A percentile compares a stretch with the other conserved stretches of the same genome.
phyloP scores from a whole-genome alignment of 2,329 filamentous ascomycete genomes.

The Lecanicillium sp. region DNA sequence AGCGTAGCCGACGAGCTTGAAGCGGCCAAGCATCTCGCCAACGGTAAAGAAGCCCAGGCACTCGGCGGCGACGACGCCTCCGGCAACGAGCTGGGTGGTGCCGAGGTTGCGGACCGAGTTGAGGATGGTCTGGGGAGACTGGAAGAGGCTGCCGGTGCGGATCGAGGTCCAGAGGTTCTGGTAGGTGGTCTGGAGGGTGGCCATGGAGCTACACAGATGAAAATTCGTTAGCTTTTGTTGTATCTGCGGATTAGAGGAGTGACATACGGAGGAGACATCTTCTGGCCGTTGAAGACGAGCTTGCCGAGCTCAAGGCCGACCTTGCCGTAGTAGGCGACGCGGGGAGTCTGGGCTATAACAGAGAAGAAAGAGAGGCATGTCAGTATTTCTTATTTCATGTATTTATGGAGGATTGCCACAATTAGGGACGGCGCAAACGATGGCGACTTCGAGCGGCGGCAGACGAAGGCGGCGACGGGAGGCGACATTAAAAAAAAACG shows the following conservation, averaged over 20 bases:
- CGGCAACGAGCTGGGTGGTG: constrained; percentile 60
- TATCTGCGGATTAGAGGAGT: neutral
- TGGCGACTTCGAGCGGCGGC: too few relatives aligned
- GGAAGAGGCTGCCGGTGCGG: constrained; percentile 53
- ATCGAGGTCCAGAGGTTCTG: constrained; percentile 63
- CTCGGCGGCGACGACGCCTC: constrained; percentile 75
- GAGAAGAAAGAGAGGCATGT: too few relatives aligned
- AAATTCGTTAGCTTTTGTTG: constrained; percentile 2
- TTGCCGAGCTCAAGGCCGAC: constrained; percentile 82
- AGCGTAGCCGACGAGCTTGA: constrained; percentile 92
- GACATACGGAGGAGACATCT: constrained; percentile 86
- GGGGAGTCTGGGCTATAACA: constrained; percentile 68
- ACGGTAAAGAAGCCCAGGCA: constrained; percentile 95
- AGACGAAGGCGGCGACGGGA: too few relatives aligned
- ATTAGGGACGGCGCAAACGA: too few relatives aligned
- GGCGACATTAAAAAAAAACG: constrained; percentile 27
- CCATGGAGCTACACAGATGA: constrained; percentile 55
- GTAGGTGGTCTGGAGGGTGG: constrained; percentile 82
- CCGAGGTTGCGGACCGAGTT: constrained; percentile 60
- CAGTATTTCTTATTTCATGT: too few relatives aligned
- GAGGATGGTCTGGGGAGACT: constrained; percentile 47
- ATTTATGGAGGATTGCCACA: too few relatives aligned
- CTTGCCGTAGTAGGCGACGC: constrained; percentile 83
- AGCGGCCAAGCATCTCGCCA: constrained; percentile 90
- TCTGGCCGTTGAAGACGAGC: constrained; percentile 78